These are phyloP conservation scores for Kwoniella mangroviensis DNA, from an alignment of 768 basidiomycete genomes.

Conservation along the genomic window DNA sequence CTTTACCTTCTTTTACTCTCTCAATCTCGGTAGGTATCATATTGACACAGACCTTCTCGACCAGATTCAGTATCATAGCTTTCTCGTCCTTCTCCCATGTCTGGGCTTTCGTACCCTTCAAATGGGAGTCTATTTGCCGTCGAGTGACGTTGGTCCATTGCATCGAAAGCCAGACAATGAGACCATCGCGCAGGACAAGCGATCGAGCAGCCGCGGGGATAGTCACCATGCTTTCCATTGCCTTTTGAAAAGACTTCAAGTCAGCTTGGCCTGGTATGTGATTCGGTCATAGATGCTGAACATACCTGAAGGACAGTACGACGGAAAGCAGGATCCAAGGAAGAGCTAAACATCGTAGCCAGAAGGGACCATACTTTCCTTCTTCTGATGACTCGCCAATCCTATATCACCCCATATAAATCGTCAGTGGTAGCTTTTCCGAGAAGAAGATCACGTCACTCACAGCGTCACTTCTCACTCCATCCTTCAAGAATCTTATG, in stretches of 20 bases:
- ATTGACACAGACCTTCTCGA: constrained; percentile 10
- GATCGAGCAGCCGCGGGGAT: constrained; percentile 72
- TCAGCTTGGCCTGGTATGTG: constrained; percentile 5
- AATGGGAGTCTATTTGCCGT: background rate
- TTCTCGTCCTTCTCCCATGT: constrained; percentile 27
- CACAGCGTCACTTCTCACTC: constrained; percentile 65
- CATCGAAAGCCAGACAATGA: constrained; percentile 83
- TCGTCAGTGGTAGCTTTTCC: background rate
- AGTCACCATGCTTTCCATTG: constrained; percentile 75
- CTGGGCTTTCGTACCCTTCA: constrained; percentile 11
- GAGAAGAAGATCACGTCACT: constrained; percentile 20
- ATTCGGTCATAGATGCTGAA: constrained; percentile 3
- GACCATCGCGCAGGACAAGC: constrained; percentile 71
- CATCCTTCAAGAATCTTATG: constrained; percentile 77
- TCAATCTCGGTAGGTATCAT: constrained; percentile 21
- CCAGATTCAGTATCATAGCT: background rate
- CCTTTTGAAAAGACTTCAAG: constrained; percentile 50
- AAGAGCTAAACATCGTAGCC: constrained; percentile 78
- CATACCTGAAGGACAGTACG: constrained; percentile 71
- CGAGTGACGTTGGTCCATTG: constrained; percentile 58
- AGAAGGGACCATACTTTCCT: constrained; percentile 88
- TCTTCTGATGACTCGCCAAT: constrained; percentile 80
- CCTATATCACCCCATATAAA: constrained; percentile 59
- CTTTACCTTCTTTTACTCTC: constrained; percentile 18
- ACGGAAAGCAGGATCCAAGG: constrained; percentile 64